phyloP scores from a whole-genome alignment of 768 basidiomycete species.

The Russula abietina region DNA sequence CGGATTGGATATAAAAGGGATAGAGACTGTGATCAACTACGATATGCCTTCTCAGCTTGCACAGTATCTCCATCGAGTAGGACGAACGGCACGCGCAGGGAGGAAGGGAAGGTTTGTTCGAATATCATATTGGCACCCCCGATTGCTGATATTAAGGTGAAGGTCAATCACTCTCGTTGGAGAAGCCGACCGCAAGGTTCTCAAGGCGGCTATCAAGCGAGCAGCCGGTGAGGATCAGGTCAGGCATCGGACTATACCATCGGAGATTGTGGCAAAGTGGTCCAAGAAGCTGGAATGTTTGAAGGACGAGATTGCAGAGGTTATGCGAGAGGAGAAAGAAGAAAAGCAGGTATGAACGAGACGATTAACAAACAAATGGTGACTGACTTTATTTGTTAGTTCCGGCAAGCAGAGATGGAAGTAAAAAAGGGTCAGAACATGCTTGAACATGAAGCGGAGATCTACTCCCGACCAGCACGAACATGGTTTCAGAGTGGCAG shows the following conservation, averaged over 20 bases:
- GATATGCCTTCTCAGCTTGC: slow-evolving; percentile 94
- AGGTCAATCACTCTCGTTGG: slow-evolving; percentile 95
- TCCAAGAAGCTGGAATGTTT: slow-evolving; percentile 58
- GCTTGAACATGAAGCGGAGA: slow-evolving; percentile 88
- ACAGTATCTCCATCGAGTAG: slow-evolving; percentile 95
- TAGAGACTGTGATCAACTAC: slow-evolving; percentile 97
- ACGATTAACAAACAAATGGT: slow-evolving; percentile 9
- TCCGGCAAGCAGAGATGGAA: slow-evolving; percentile 93
- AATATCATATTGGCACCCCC: not conserved
- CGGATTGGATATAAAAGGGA: slow-evolving; percentile 94
- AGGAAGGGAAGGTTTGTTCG: slow-evolving; percentile 74
- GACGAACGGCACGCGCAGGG: slow-evolving; percentile 94
- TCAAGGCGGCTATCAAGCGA: slow-evolving; percentile 92
- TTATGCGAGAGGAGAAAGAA: slow-evolving; percentile 89
- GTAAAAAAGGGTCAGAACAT: slow-evolving; percentile 91
- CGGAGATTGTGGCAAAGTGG: slow-evolving; percentile 69
- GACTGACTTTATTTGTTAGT: slow-evolving; percentile 37
- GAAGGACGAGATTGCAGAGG: slow-evolving; percentile 69
- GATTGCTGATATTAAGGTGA: slow-evolving; percentile 16
- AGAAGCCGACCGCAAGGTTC: slow-evolving; percentile 92
- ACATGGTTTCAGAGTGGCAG: slow-evolving; percentile 97
- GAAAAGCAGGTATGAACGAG: slow-evolving; percentile 68
- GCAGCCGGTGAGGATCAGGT: slow-evolving; percentile 72
- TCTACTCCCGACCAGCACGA: slow-evolving; percentile 85
- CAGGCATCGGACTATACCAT: slow-evolving; percentile 80